Conservation (phyloP, 228 moss, liverwort and hornwort genomes). For the Sphagnum fallax region DNA sequence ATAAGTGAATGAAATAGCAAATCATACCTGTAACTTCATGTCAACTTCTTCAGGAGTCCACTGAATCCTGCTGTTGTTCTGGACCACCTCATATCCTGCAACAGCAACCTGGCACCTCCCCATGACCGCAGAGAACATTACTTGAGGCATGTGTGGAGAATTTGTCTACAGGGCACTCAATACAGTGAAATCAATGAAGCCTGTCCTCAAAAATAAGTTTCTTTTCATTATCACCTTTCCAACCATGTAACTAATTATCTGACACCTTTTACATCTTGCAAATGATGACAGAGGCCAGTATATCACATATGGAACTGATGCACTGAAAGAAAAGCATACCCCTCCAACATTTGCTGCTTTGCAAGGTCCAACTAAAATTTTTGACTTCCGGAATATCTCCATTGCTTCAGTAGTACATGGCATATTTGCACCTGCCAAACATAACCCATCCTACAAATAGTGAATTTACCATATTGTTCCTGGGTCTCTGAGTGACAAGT, state of each 20-base stretch:
- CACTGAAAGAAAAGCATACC: conserved; percentile 26
- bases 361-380: conserved; percentile 91
- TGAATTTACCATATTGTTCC: too few relatives aligned
- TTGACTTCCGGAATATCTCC: conserved; percentile 94
- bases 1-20: background rate
- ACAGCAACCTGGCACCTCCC: conserved; percentile 57
- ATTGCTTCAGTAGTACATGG: conserved; percentile 94
- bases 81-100: conserved; percentile 77
- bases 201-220: too few relatives aligned
- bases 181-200: too few relatives aligned
- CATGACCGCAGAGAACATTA: background rate
- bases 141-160: background rate
- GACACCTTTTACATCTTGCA: too few relatives aligned
- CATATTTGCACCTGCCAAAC: conserved; percentile 79
- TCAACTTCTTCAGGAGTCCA: conserved; percentile 92
- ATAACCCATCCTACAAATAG: too few relatives aligned
- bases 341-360: conserved; percentile 99
- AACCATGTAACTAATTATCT: too few relatives aligned
- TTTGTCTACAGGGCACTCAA: background rate
- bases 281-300: too few relatives aligned
- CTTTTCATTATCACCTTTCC: too few relatives aligned
- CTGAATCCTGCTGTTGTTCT: conserved; percentile 62
- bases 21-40: conserved; percentile 69
- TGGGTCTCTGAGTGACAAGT: background rate
- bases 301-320: too few relatives aligned